These are phyloP conservation scores for Shiraia bambusicola DNA, from an alignment of 2,329 filamentous ascomycete species.

Conservation along the genomic window DNA sequence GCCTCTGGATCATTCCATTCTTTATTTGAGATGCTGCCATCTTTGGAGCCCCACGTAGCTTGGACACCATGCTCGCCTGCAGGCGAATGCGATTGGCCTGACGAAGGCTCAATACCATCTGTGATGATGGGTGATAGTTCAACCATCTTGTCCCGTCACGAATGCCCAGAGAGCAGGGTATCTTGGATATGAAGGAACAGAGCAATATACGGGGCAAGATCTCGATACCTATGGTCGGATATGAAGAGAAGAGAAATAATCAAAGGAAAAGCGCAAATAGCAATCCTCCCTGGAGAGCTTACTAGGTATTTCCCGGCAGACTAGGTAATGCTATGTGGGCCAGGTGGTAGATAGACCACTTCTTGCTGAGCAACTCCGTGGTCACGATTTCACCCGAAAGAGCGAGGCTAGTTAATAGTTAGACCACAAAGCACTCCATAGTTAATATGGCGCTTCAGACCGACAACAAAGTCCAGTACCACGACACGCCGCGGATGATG, in stretches of 20 bases:
- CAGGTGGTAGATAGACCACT: too few relatives aligned
- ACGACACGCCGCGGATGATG: not conserved
- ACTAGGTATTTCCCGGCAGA: not conserved
- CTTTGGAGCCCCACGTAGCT: constrained; percentile 31
- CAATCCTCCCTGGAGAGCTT: not conserved
- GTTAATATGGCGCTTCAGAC: too few relatives aligned
- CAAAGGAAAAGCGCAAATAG: not conserved
- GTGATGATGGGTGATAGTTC: constrained; percentile 32
- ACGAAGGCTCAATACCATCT: constrained; percentile 36
- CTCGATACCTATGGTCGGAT: too few relatives aligned
- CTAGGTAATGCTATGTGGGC: not conserved
- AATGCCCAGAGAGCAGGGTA: constrained; percentile 1
- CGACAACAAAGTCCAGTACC: not conserved
- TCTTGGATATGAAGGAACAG: not conserved
- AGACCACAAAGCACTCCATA: too few relatives aligned
- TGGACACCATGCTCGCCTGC: constrained; percentile 22
- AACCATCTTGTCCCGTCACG: constrained; percentile 15
- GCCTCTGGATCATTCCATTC: constrained; percentile 51
- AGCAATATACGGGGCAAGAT: not conserved
- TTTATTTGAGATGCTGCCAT: constrained; percentile 46
- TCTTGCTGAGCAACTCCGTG: constrained; percentile 11
- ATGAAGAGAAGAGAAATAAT: too few relatives aligned
- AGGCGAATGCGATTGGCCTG: constrained; percentile 35
- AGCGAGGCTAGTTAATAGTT: not conserved
- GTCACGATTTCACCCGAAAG: constrained; percentile 8